Percentiles rank a stretch among this genome's conserved stretches.
These are phyloP conservation scores for Populus hybrid DNA, from an alignment of 441 rosid species.

Conservation along the genomic window DNA sequence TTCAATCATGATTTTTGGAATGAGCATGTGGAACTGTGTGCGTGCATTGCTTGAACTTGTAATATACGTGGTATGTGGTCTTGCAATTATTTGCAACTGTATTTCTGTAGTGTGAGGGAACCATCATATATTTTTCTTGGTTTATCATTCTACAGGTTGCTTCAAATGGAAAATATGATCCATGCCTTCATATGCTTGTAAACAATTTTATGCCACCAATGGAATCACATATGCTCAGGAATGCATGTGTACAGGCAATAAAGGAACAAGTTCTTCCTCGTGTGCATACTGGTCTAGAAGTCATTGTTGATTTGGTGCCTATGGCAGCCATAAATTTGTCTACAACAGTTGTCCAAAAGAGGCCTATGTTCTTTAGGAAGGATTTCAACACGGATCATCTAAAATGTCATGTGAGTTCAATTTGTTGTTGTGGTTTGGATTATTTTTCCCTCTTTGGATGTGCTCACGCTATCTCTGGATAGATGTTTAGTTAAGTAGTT, in stretches of 20 bases:
- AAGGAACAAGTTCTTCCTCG: constrained; percentile 65
- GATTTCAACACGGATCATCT: constrained; percentile 24
- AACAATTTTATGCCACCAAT: constrained; percentile 67
- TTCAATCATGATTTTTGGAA: constrained; percentile 64
- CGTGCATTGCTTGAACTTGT: constrained; percentile 64
- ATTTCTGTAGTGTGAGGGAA: not conserved
- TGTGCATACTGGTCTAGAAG: constrained; percentile 58
- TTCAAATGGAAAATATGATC: constrained; percentile 64
- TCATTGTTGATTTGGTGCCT: constrained; percentile 60
- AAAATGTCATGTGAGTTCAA: constrained; percentile 41
- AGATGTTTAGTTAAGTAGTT: not conserved
- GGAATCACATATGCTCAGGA: constrained; percentile 33
- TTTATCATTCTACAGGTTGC: constrained; percentile 46
- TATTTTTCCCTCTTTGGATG: not conserved
- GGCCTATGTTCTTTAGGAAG: constrained; percentile 50
- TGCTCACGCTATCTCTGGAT: not conserved
- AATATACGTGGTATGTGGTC: constrained; percentile 54
- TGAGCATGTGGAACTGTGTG: constrained; percentile 72
- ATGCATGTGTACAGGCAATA: constrained; percentile 41
- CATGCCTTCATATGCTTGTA: constrained; percentile 66
- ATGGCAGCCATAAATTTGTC: constrained; percentile 62
- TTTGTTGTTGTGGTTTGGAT: not conserved
- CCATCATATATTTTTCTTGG: not conserved
- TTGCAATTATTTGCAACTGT: not conserved
- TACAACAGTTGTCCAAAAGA: constrained; percentile 42